Evolutionary conservation across 2,329 filamentous ascomycete genomes (phyloP), one percentile per base, ranked within the genome.

Genomic region (Fusarium lyarnte): DNA sequence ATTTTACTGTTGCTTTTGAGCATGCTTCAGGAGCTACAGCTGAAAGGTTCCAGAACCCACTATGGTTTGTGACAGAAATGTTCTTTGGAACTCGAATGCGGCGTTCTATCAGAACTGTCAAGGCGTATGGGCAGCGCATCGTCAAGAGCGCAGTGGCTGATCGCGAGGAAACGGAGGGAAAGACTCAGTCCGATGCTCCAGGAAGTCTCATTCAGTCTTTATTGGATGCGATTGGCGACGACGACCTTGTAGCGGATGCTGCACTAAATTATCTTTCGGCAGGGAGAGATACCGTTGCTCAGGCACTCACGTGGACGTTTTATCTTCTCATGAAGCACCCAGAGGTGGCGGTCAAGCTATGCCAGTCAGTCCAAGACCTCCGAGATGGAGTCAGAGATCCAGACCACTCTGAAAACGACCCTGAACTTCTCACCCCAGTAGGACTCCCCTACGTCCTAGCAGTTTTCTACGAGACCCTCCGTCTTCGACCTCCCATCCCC

Each of bases 241-340:
- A 87, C 33, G 78, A 85, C n/a, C 81, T 78, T 2, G 89, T 91
- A 11, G 88, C 89, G 13, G 90, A 92, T 77, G 87, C 90, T 6
- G 90, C 90, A 1, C 81, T 92, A 17, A 92, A 91, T 73, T 92
- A 90, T 74, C 86, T 92, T 14, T 91, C 89, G 2, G 90, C 90
- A 0, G 88, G 89, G 21, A 83, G 89, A 63, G 90, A 92, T 75
- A 92, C 90, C 1, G 90, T 89, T 11, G 90, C 89, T 0, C 90
- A 92, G 74, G 88, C 87, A 3, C 79, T 92, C 16, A 91, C 90
- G 1, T 92, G 90, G 90, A 86, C 87, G 1, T 85, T 91, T 43
- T 90, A 91, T 77, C 82, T 89, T 4, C 81, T 92, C 17, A 87
- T 90, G 80, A 83, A 84, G 39, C 81, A 90, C 67, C 85, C 84